Base-by-base conservation (phyloP, 78 protist genomes). In the Tieghemostelium lacteum region DNA sequence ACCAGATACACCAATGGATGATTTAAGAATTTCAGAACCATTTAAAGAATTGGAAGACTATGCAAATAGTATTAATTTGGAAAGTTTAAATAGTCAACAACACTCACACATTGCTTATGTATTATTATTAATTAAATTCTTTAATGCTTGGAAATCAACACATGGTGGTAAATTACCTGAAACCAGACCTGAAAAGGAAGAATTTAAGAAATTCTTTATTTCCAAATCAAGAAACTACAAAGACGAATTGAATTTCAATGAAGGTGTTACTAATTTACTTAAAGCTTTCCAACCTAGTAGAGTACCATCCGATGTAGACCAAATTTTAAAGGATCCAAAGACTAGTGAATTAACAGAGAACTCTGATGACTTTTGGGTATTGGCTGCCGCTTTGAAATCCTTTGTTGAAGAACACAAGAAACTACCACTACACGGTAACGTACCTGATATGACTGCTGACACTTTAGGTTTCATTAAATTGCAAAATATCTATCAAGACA, bases 371-470 rank as follows among this genome's bases (percentile, higher is more conserved):
- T 96, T 96, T 58, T 96, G 98, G 98, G 58, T 95, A 2, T 20
- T 96, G 58, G 95, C 71, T 29, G 62, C 80, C 10, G 97, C 97
- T 16, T 52, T 96, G 36, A 58, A 70, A 40, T 54, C 50, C 1
- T 96, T 96, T 52, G 93, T 94, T 37, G 87, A 73, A 22, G 42
- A 22, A 31, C 94, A 96, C 69, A 89, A 88, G 22, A 24, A 26
- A 1, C 75, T 96, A 22, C 97, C 98, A 39, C 85, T 96, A 17
- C 42, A 37, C 20, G 98, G 98, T 40, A 37, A 73, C 31, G 26
- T 96, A 7, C 98, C 98, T 40, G 98, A 96, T 89, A 93, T 96
- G 95, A 65, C 69, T 4, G 80, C 97, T 12, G 93, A 87, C 33
- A 93, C 97, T 17, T 63, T 72, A 6, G 49, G 77, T 57, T 96